Evolutionary conservation across 306 rosid genomes (phyloP), one percentile per base, ranked within the genome.

Genomic region (Citrullus colocynthis): DNA sequence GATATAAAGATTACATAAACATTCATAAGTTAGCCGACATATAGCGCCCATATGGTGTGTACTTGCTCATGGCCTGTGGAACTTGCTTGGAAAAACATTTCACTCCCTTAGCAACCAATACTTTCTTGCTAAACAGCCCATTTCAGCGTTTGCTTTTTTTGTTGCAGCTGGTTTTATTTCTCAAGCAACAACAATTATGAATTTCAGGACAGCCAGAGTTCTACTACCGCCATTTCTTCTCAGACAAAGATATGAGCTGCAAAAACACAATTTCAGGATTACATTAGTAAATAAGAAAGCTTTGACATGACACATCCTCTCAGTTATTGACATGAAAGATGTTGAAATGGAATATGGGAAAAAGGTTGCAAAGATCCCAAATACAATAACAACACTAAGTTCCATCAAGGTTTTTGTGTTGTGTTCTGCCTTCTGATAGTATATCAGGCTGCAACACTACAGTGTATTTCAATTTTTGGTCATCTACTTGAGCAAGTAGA

Each of bases 171-270:
- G 17, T 74, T 74, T 74, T 49, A 52, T 74, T 30, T 71, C 55
- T 52, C 58, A 28, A 72, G 60, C 77, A n/a, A 14, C 62, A 49
- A 74, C 62, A 49, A 52, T 14, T 49, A 67, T 72, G 76, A 72
- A 28, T 49, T 48, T 49, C 42, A 48, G 42, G 59, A 16, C 77
- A 32, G 48, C 48, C 16, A 52, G 30, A 15, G 77, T 61, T 72
- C 81, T 79, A 84, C 80, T 75, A 78, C 89, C 89, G 83, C 93
- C 89, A 84, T 81, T 85, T 93, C 88, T 89, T 89, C 90, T 87
- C 96, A 11, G 90, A 90, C 82, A 90, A 81, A 48, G 96, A 93
- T 84, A 90, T 83, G 9, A 93, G 93, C 98, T 93, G 96, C 79
- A 28, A 74, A 89, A 78, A 44, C 78, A 55, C 54, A 85, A 85